A percentile compares a stretch with the other conserved stretches of the same genome.
Conservation (phyloP, 352 stramenopile species). For the Plasmopara viticola region DNA sequence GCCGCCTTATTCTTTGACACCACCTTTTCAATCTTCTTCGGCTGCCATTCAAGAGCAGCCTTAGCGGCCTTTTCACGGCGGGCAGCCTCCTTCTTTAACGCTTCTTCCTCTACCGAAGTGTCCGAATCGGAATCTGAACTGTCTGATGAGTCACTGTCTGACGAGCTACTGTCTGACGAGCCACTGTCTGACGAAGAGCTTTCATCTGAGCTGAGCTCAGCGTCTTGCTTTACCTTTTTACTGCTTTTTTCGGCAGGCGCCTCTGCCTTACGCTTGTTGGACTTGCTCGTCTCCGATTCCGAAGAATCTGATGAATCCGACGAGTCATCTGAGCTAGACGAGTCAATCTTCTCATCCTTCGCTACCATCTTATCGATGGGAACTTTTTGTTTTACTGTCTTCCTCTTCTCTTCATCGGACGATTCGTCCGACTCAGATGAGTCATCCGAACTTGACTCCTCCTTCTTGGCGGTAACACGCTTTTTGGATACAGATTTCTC, state of each 20-base stretch:
- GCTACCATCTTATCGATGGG: constrained; percentile 5
- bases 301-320: constrained; percentile 34
- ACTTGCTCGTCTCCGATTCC: constrained; percentile 32
- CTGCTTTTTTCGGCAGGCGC: constrained; percentile 22
- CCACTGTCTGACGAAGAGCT: constrained; percentile 37
- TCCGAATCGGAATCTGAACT: constrained; percentile 35
- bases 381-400: constrained; percentile 23
- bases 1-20: constrained; percentile 60
- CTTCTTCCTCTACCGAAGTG: constrained; percentile 56
- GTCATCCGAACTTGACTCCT: constrained; percentile 11
- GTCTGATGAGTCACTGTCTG: constrained; percentile 13
- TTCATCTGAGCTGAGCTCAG: constrained; percentile 31
- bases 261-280: constrained; percentile 57
- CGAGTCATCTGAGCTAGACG: constrained; percentile 15
- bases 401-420: constrained; percentile 35
- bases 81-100: constrained; percentile 68
- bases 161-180: constrained; percentile 31
- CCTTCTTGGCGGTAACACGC: constrained; percentile 20
- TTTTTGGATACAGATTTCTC: constrained; percentile 15
- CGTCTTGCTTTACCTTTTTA: constrained; percentile 36
- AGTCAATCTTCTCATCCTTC: constrained; percentile 9
- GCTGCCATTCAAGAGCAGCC: constrained; percentile 88
- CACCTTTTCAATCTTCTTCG: constrained; percentile 80
- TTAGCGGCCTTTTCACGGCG: constrained; percentile 72
- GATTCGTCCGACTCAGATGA: constrained; percentile 43